These are phyloP conservation scores for Reticulascus tulasneorum DNA, from an alignment of 2,329 filamentous ascomycete species.

Conservation along the genomic window DNA sequence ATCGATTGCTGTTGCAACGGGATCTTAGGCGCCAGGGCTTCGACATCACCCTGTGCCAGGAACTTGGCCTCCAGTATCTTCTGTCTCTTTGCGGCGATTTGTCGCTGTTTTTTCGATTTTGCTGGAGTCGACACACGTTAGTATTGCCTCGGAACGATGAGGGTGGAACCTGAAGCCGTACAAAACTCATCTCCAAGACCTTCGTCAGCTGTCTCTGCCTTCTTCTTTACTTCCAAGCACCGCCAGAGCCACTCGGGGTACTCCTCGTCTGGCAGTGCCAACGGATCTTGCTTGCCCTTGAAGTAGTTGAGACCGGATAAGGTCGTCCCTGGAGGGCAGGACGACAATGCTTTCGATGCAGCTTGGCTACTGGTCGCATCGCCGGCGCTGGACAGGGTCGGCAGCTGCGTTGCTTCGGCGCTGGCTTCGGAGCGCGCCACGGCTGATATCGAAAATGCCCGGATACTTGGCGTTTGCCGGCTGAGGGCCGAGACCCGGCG, in stretches of 20 bases:
- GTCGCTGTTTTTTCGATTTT: conserved; percentile 80
- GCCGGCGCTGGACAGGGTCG: conserved; percentile 27
- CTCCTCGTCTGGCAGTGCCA: conserved; percentile 69
- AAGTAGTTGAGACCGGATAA: conserved; percentile 73
- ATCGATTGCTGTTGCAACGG: conserved; percentile 74
- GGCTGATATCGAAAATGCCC: conserved; percentile 7
- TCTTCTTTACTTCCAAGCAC: conserved; percentile 61
- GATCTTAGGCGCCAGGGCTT: conserved; percentile 62
- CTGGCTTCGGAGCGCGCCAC: conserved; percentile 25
- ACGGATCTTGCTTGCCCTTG: conserved; percentile 68
- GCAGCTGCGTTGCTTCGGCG: conserved; percentile 24
- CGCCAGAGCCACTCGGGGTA: conserved; percentile 82
- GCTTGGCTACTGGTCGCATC: conserved; percentile 21
- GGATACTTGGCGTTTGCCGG: conserved; percentile 18
- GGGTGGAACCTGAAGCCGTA: conserved; percentile 37
- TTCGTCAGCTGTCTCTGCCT: conserved; percentile 44
- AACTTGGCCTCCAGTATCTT: conserved; percentile 54
- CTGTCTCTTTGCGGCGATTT: conserved; percentile 63
- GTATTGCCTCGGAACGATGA: neutral
- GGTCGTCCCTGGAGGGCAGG: conserved; percentile 63
- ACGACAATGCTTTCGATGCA: conserved; percentile 34
- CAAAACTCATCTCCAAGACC: conserved; percentile 73
- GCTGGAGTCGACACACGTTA: conserved; percentile 39
- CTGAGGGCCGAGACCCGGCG: conserved; percentile 36
- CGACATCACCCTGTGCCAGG: conserved; percentile 62